Evolutionary conservation across 2,329 filamentous ascomycete species (phyloP).

Genomic region (Sclerotinia glacialis): DNA sequence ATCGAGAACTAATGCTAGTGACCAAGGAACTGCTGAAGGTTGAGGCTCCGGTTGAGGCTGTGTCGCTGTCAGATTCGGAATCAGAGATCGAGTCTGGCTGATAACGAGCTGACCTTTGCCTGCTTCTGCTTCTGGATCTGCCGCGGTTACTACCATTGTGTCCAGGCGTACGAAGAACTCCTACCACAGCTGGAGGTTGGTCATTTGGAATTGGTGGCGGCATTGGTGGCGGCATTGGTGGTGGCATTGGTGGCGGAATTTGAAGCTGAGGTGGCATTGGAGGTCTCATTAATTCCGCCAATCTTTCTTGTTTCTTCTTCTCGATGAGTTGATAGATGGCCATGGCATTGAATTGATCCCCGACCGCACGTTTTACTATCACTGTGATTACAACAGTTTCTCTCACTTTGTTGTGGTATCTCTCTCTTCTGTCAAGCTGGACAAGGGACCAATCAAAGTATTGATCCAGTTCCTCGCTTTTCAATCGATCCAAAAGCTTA

Average conservation of each 20-base stretch:
- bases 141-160: background rate
- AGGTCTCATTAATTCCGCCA: slow-evolving; percentile 23
- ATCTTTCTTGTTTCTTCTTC: slow-evolving; percentile 25
- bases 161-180: background rate
- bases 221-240: slow-evolving; percentile 9
- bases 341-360: slow-evolving; percentile 26
- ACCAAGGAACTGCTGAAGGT: slow-evolving; percentile 22
- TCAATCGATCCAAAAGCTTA: slow-evolving; percentile 34
- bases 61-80: slow-evolving; percentile 24
- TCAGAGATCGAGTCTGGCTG: slow-evolving; percentile 23
- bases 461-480: slow-evolving; percentile 28
- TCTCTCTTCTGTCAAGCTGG: slow-evolving; percentile 32
- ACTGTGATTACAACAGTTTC: slow-evolving; percentile 36
- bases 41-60: slow-evolving; percentile 14
- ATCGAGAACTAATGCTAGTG: slow-evolving; percentile 28
- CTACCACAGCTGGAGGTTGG: slow-evolving; percentile 1
- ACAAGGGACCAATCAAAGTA: slow-evolving; percentile 37
- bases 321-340: slow-evolving; percentile 30
- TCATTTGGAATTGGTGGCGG: slow-evolving; percentile 12
- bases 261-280: slow-evolving; percentile 11
- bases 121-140: slow-evolving; percentile 3
- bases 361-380: slow-evolving; percentile 33
- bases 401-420: slow-evolving; percentile 23
- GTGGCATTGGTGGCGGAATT: slow-evolving; percentile 20
- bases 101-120: slow-evolving; percentile 8